Evolutionary conservation across 2,329 filamentous ascomycete genomes (phyloP), one percentile per base, ranked within the genome.

Genomic region (Cadophora luteo-olivacea): DNA sequence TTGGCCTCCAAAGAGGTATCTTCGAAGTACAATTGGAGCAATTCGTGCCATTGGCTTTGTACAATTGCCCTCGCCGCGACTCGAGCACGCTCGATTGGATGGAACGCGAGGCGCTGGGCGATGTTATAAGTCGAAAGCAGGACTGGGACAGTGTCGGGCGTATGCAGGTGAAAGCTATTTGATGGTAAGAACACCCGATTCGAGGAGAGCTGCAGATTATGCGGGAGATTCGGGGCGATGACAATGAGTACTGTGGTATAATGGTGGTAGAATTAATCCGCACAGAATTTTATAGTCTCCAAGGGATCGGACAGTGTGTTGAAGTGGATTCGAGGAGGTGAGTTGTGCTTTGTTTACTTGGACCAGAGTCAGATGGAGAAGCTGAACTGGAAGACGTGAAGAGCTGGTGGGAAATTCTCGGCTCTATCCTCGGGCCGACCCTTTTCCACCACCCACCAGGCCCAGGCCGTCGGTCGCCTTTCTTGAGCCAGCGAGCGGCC

Each of bases 1-100:
- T 24, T 73, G 72, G 58, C 76, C 76, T n/a, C 72, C 70, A 41
- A 77, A 69, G 25, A 79, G 69, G 60, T 79, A 78, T 68, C 68
- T 75, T n/a, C 75, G 73, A 29, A 79, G 71, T 25, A 76, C 65
- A 33, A 49, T 62, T 29, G 74, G 69, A 29, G 75, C 51, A 25
- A 76, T 72, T 65, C 70, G 72, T 29, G 73, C 68, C 77, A 79
- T 78, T 70, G 71, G 64, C 29, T 33, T n/a, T 51, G 7, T 16
- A 1, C 24, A 33, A 49, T 33, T 32, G 36, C n/a, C 36, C 22
- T 48, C 24, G 16, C 12, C n/a, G 5, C 24, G 2, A 49, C n/a
- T 48, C 16, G 36, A 12, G 48, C 16, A 19, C 5, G 7, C 9
- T 61, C 58, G n/a, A 61, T 48, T 48, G 36, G 36, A 45, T 33